Conservation (phyloP, 1,284 basidiomycete species). For the Naganishia sp. region DNA sequence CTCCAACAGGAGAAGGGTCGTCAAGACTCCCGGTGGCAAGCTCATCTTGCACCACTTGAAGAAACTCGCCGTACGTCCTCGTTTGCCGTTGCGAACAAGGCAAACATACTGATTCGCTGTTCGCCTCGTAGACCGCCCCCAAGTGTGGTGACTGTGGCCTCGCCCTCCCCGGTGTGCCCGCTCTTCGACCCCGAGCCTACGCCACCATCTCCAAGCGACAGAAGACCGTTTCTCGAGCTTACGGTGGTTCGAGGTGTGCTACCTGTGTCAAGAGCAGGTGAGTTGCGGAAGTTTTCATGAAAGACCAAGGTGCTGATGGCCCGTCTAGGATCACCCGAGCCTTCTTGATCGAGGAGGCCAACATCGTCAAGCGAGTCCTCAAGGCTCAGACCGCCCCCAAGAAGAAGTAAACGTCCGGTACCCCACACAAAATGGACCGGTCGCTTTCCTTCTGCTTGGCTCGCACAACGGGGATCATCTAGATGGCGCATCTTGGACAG, state of each 20-base stretch:
- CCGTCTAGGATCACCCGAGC: constrained; percentile 84
- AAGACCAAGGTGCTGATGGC: background rate
- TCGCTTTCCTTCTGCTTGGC: constrained; percentile 1
- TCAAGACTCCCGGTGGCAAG: constrained; percentile 81
- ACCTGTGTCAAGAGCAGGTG: constrained; percentile 88
- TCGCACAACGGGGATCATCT: constrained; percentile 6
- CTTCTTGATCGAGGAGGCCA: constrained; percentile 99
- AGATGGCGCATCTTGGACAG: background rate
- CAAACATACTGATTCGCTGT: background rate
- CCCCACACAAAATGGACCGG: background rate
- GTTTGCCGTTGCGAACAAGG: background rate
- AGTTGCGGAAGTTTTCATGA: constrained; percentile 44
- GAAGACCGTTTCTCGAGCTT: constrained; percentile 90
- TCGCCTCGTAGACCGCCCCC: constrained; percentile 60
- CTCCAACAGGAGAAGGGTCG: constrained; percentile 89
- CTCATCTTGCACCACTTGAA: constrained; percentile 57
- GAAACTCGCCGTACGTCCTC: constrained; percentile 54
- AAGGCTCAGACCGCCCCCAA: constrained; percentile 65
- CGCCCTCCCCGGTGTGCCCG: constrained; percentile 87
- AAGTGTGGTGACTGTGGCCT: constrained; percentile 98
- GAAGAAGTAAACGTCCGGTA: constrained; percentile 46
- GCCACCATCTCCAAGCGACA: constrained; percentile 91
- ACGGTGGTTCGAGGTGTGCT: constrained; percentile 93
- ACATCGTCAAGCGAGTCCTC: constrained; percentile 99
- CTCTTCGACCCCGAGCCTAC: constrained; percentile 88